Conservation (phyloP, 208 protist genomes). For the Leishmania braziliensis region DNA sequence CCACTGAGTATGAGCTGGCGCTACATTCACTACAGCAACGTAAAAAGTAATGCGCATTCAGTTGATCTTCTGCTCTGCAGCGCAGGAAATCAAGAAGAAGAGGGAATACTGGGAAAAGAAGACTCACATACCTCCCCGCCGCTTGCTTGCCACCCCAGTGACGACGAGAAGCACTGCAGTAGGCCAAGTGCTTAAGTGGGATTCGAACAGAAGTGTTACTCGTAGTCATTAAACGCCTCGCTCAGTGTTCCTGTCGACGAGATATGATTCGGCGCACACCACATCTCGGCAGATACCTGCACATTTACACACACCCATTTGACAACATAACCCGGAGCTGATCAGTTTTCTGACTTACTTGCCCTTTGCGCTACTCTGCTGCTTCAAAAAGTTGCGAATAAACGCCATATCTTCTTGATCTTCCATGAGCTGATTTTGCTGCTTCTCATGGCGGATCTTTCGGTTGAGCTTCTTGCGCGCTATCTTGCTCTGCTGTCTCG, state of each 20-base stretch:
- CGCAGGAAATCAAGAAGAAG: neutral
- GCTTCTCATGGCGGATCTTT: conserved; percentile 33
- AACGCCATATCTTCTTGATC: conserved; percentile 62
- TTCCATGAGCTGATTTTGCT: conserved; percentile 35
- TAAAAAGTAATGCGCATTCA: neutral
- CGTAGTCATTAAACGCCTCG: neutral
- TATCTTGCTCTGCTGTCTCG: conserved; percentile 70
- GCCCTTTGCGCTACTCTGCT: conserved; percentile 31
- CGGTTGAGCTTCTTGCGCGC: conserved; percentile 59
- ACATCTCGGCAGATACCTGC: neutral
- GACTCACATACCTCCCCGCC: neutral
- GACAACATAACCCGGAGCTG: neutral
- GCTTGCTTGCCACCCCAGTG: neutral
- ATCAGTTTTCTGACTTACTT: neutral
- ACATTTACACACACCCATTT: neutral
- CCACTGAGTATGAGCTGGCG: neutral
- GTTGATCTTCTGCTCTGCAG: neutral
- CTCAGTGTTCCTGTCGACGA: neutral
- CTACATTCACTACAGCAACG: neutral
- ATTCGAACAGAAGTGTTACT: conserved; percentile 3
- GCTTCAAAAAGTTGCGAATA: conserved; percentile 63
- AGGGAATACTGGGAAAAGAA: neutral
- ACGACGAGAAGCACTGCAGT: neutral
- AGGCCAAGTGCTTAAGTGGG: neutral
- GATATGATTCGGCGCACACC: neutral